These are phyloP conservation scores for Penicillium angulare DNA, from an alignment of 495 filamentous ascomycete species.

Conservation along the genomic window DNA sequence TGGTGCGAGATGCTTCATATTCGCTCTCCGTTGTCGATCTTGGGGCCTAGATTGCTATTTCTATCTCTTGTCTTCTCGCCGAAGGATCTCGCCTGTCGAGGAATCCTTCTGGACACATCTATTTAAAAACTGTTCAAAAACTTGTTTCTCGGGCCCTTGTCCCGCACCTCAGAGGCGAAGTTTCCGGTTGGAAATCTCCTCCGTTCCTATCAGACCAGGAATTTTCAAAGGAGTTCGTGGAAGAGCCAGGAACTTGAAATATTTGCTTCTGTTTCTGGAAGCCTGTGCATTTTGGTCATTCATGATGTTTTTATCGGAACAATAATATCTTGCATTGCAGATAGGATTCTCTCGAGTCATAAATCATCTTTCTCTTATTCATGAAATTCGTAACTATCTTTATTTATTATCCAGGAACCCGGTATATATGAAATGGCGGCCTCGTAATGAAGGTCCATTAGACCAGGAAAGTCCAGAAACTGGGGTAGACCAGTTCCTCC, in stretches of 20 bases:
- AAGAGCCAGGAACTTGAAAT: neutral
- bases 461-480: slow-evolving; percentile 95
- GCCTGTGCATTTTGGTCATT: neutral
- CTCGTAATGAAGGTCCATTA: too few relatives aligned
- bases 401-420: neutral
- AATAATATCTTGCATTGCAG: slow-evolving; percentile 6
- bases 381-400: slow-evolving; percentile 25
- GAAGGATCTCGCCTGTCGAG: neutral
- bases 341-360: slow-evolving; percentile 10
- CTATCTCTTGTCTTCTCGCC: neutral
- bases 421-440: too few relatives aligned
- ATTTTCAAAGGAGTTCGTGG: neutral
- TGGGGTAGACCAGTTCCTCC: slow-evolving; percentile 97
- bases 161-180: neutral
- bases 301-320: slow-evolving; percentile 1
- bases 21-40: too few relatives aligned
- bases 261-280: slow-evolving; percentile 2
- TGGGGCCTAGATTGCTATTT: too few relatives aligned
- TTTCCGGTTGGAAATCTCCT: neutral
- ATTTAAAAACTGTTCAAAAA: slow-evolving; percentile 9
- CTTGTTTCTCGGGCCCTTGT: neutral
- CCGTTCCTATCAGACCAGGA: neutral
- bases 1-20: neutral
- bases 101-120: neutral
- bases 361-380: neutral